A percentile compares a stretch with the other conserved stretches of the same genome.
Conservation (phyloP, 331 rosid genomes). For the Ulmus americana region DNA sequence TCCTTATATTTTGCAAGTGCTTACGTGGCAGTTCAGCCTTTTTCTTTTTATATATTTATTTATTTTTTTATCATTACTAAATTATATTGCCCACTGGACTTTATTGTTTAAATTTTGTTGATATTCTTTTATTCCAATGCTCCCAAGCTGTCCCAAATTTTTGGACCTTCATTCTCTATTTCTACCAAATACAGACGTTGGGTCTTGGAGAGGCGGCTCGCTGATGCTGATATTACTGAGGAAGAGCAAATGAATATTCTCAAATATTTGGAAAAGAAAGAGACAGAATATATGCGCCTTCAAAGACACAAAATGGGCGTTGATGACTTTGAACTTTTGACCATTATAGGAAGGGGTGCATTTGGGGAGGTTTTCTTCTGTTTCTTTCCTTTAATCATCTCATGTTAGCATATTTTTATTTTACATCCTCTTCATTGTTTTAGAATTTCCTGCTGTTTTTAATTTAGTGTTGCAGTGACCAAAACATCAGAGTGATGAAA, state of each 20-base stretch:
- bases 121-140: neutral
- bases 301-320: constrained; percentile 49
- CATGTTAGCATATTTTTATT: neutral
- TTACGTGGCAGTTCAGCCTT: neutral
- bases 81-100: neutral
- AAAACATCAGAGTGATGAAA: no score
- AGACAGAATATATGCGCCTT: constrained; percentile 46
- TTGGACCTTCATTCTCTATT: neutral
- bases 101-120: neutral
- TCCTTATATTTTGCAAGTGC: neutral
- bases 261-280: constrained; percentile 37
- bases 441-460: neutral
- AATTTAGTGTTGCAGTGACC: neutral
- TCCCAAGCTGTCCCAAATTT: neutral
- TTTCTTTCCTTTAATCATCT: neutral
- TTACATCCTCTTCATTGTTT: constrained; percentile 4
- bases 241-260: constrained; percentile 37
- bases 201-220: constrained; percentile 43
- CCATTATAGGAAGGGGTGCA: constrained; percentile 49
- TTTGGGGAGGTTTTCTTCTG: constrained; percentile 40
- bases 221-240: constrained; percentile 38
- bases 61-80: neutral
- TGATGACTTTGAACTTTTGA: constrained; percentile 48
- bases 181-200: constrained; percentile 31
- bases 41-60: no score